Percentiles rank a stretch among this genome's conserved stretches.
Conservation (phyloP, 371 early-diverging fungal species). For the Mortierella polycephala region DNA sequence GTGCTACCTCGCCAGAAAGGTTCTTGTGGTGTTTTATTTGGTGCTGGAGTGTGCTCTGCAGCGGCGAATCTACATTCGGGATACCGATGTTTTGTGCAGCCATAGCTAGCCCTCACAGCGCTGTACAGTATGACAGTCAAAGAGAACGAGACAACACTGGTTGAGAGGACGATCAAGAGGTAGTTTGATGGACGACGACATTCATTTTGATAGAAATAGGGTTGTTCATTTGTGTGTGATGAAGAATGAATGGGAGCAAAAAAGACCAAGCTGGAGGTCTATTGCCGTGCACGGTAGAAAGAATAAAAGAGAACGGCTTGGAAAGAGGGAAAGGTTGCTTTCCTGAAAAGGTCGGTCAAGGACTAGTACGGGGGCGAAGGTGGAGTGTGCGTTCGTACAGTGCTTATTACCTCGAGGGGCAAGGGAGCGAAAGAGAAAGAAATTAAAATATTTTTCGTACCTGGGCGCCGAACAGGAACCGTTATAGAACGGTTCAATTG, state of each 20-base stretch:
- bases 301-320: too few relatives aligned
- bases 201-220: too few relatives aligned
- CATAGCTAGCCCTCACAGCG: conserved; percentile 4
- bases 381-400: background rate
- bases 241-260: too few relatives aligned
- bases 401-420: background rate
- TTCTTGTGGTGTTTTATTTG: conserved; percentile 12
- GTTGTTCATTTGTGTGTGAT: too few relatives aligned
- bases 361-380: background rate
- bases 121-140: background rate
- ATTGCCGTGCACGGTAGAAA: too few relatives aligned
- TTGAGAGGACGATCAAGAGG: background rate
- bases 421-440: background rate
- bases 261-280: too few relatives aligned
- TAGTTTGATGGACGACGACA: too few relatives aligned
- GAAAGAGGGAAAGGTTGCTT: too few relatives aligned
- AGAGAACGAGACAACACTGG: background rate
- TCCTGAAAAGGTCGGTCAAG: too few relatives aligned
- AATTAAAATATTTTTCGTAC: too few relatives aligned
- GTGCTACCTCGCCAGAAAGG: background rate
- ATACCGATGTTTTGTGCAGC: conserved; percentile 14
- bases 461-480: too few relatives aligned
- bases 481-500: too few relatives aligned
- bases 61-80: conserved; percentile 18
- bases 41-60: conserved; percentile 24